Percentiles rank a stretch among this genome's conserved stretches.
These are phyloP conservation scores for Vitis hybrid DNA, from an alignment of 177 flowering plant species.

Conservation along the genomic window DNA sequence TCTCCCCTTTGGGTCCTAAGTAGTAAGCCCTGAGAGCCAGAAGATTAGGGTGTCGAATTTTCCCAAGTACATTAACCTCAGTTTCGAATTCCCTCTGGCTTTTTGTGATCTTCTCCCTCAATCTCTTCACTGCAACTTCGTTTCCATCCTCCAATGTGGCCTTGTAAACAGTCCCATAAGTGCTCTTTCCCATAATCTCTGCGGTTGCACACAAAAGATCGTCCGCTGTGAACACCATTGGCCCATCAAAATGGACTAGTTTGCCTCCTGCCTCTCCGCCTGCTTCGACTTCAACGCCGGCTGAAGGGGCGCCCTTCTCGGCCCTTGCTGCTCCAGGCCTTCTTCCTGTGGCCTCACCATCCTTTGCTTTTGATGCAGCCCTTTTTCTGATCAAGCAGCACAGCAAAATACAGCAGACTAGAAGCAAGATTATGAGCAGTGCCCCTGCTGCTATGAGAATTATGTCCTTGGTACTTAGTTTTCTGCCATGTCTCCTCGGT, in stretches of 20 bases:
- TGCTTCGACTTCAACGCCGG: conserved; percentile 26
- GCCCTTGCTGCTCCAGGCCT: conserved; percentile 13
- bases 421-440: conserved; percentile 51
- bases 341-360: conserved; percentile 25
- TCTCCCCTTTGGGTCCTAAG: conserved; percentile 75
- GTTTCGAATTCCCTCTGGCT: conserved; percentile 57
- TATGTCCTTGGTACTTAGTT: conserved; percentile 61
- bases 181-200: conserved; percentile 81
- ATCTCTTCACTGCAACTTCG: conserved; percentile 71
- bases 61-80: conserved; percentile 55
- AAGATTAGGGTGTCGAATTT: conserved; percentile 65
- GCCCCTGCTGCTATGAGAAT: conserved; percentile 76
- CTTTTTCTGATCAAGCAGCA: conserved; percentile 66
- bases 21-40: conserved; percentile 65
- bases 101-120: conserved; percentile 65
- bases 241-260: conserved; percentile 74
- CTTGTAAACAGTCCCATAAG: conserved; percentile 71
- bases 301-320: conserved; percentile 23
- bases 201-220: conserved; percentile 80
- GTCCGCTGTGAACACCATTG: conserved; percentile 59
- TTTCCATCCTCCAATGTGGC: conserved; percentile 71
- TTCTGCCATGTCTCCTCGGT: conserved; percentile 28
- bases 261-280: conserved; percentile 46
- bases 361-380: conserved; percentile 32
- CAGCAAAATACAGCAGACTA: conserved; percentile 61